These are phyloP conservation scores for Paraphoma chrysanthemicola DNA, from an alignment of 2,329 filamentous ascomycete genomes.

Conservation along the genomic window DNA sequence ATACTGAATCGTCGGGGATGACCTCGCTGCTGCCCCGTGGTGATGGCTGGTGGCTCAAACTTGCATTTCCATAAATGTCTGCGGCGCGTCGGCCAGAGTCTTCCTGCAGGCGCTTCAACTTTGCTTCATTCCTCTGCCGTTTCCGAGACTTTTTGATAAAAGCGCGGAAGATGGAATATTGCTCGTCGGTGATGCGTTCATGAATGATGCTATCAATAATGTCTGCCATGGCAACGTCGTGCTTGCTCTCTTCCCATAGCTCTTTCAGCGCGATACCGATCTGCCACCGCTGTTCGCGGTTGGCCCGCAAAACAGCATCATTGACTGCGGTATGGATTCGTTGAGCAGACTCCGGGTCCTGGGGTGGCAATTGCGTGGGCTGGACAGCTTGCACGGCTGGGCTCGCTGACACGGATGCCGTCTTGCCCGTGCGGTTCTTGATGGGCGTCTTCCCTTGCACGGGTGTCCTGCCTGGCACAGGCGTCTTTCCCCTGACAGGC, in stretches of 20 bases:
- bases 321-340: conserved; percentile 48
- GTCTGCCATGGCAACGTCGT: conserved; percentile 44
- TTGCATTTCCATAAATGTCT: conserved; percentile 42
- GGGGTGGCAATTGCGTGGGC: conserved; percentile 14
- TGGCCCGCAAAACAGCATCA: conserved; percentile 51
- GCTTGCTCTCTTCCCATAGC: conserved; percentile 51
- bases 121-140: conserved; percentile 40
- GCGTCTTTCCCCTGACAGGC: conserved; percentile 43
- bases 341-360: conserved; percentile 22
- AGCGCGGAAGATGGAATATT: conserved; percentile 52
- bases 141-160: conserved; percentile 46
- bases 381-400: conserved; percentile 26
- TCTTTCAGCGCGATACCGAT: conserved; percentile 50
- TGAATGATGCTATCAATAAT: conserved; percentile 54
- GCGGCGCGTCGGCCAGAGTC: conserved; percentile 22
- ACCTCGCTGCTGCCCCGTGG: conserved; percentile 33
- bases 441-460: conserved; percentile 34
- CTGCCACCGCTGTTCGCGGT: conserved; percentile 38
- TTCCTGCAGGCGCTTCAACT: conserved; percentile 26
- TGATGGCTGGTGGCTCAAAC: conserved; percentile 25
- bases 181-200: conserved; percentile 47
- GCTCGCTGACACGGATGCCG: conserved; percentile 22
- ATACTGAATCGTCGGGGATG: conserved; percentile 32
- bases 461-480: conserved; percentile 42
- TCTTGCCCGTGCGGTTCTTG: conserved; percentile 32